Evolutionary conservation across 805 yeast genomes (phyloP).

Genomic region (Zygoascus ofunaensis): DNA sequence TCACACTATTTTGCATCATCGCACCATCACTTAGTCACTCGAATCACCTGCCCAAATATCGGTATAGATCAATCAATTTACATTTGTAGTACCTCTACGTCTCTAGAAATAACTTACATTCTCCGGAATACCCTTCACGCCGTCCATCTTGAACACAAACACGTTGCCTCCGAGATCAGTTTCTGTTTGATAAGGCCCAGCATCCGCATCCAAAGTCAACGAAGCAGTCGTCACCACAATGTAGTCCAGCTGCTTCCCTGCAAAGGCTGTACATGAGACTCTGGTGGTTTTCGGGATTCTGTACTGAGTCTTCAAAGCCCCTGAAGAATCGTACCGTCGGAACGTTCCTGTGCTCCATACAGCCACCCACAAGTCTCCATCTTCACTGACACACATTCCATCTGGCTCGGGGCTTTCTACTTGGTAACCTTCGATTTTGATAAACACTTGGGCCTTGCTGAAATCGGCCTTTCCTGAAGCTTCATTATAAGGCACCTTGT

Average conservation of each 20-base stretch:
- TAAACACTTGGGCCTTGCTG: conserved; percentile 32
- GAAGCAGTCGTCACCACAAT: conserved; percentile 64
- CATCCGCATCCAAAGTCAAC: conserved; percentile 35
- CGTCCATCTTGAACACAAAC: conserved; percentile 19
- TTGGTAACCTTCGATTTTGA: conserved; percentile 22
- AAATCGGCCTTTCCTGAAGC: conserved; percentile 26
- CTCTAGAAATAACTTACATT: conserved; percentile 3
- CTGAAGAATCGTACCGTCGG: conserved; percentile 42
- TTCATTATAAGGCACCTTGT: conserved; percentile 38
- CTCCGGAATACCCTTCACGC: conserved; percentile 14
- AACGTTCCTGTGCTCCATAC: conserved; percentile 55
- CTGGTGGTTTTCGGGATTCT: conserved; percentile 46
- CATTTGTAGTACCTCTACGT: neutral
- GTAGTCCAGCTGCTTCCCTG: conserved; percentile 50
- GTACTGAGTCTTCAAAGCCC: conserved; percentile 43
- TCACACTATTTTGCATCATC: too few relatives aligned
- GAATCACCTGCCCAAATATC: too few relatives aligned
- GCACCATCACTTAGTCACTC: too few relatives aligned
- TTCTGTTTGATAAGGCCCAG: conserved; percentile 23
- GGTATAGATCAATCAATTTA: too few relatives aligned
- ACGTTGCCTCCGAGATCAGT: conserved; percentile 23
- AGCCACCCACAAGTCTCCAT: conserved; percentile 52
- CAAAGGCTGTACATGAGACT: conserved; percentile 58
- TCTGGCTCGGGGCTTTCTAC: conserved; percentile 53
- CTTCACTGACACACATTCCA: conserved; percentile 54